phyloP scores from a whole-genome alignment of 768 basidiomycete species.

The Steccherinum ochraceum region DNA sequence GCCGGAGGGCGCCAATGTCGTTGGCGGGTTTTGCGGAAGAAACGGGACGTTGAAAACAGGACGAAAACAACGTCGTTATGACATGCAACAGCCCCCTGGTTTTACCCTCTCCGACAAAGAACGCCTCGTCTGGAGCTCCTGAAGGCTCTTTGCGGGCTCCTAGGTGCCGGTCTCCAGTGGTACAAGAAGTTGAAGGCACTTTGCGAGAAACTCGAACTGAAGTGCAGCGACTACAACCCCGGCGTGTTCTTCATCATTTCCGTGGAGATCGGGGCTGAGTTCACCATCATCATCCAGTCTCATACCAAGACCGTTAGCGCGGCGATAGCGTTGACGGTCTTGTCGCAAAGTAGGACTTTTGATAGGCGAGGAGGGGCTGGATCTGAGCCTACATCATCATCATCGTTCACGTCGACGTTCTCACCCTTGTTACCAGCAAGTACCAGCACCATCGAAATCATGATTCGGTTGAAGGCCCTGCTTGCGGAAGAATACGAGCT shows the following conservation, averaged over 20 bases:
- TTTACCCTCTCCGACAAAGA: slow-evolving; percentile 4
- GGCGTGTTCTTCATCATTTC: slow-evolving; percentile 6
- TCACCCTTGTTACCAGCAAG: slow-evolving; percentile 22
- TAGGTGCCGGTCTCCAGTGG: background rate
- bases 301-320: no score
- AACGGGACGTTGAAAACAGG: slow-evolving; percentile 14
- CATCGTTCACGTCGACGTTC: slow-evolving; percentile 29
- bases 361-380: no score
- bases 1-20: slow-evolving; percentile 7
- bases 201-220: slow-evolving; percentile 6
- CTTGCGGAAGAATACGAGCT: slow-evolving; percentile 4
- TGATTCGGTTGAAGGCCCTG: slow-evolving; percentile 13
- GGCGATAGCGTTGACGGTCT: no score
- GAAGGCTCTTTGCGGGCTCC: background rate
- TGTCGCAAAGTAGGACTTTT: background rate
- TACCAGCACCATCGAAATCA: slow-evolving; percentile 8
- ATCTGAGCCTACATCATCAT: no score
- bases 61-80: slow-evolving; percentile 6
- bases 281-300: background rate
- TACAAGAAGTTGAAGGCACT: slow-evolving; percentile 2
- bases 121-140: background rate
- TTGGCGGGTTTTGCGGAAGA: slow-evolving; percentile 22
- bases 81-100: slow-evolving; percentile 6
- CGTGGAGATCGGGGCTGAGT: no score
- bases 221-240: slow-evolving; percentile 6